Conservation (phyloP, 2,329 filamentous ascomycete species). For the Aspergillus pseudoterreus region DNA sequence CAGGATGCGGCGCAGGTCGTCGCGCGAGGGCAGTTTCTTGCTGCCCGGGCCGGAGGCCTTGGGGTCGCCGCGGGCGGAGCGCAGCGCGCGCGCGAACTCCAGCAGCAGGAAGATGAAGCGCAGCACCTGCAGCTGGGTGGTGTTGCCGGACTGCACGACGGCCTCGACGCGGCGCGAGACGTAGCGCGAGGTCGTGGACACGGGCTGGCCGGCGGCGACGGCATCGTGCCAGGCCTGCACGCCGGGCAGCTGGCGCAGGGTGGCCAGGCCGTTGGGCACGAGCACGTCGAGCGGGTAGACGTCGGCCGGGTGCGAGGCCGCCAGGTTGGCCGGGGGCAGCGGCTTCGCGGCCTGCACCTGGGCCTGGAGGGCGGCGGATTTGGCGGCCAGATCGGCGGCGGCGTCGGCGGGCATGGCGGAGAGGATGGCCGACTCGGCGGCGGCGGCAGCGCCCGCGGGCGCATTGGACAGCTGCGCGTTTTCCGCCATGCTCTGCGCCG, state of each 20-base stretch:
- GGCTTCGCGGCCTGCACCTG: slow-evolving; percentile 46
- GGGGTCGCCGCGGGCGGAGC: slow-evolving; percentile 23
- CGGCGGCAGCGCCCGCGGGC: slow-evolving; percentile 30
- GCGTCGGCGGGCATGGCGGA: slow-evolving; percentile 38
- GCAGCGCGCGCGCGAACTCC: slow-evolving; percentile 38
- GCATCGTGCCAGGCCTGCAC: slow-evolving; percentile 42
- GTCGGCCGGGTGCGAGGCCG: slow-evolving; percentile 41
- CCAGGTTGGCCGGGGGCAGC: slow-evolving; percentile 40
- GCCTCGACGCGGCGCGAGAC: slow-evolving; percentile 41
- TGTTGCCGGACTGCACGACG: slow-evolving; percentile 37
- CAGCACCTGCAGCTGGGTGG: slow-evolving; percentile 41
- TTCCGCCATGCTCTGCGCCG: slow-evolving; percentile 45
- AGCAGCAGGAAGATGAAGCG: slow-evolving; percentile 44
- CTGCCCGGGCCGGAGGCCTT: slow-evolving; percentile 29
- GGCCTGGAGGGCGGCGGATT: slow-evolving; percentile 34
- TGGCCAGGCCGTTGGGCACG: slow-evolving; percentile 39
- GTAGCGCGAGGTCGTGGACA: slow-evolving; percentile 42
- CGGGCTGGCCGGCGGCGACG: slow-evolving; percentile 30
- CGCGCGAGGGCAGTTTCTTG: slow-evolving; percentile 38
- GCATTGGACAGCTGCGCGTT: slow-evolving; percentile 45
- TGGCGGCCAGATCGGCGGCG: slow-evolving; percentile 28
- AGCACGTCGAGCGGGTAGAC: slow-evolving; percentile 45
- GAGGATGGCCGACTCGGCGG: slow-evolving; percentile 42
- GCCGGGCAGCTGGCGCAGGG: slow-evolving; percentile 39
- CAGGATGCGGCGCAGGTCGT: slow-evolving; percentile 37